Evolutionary conservation across 2,329 filamentous ascomycete genomes (phyloP).

Genomic region (Sclerotinia subarctica): DNA sequence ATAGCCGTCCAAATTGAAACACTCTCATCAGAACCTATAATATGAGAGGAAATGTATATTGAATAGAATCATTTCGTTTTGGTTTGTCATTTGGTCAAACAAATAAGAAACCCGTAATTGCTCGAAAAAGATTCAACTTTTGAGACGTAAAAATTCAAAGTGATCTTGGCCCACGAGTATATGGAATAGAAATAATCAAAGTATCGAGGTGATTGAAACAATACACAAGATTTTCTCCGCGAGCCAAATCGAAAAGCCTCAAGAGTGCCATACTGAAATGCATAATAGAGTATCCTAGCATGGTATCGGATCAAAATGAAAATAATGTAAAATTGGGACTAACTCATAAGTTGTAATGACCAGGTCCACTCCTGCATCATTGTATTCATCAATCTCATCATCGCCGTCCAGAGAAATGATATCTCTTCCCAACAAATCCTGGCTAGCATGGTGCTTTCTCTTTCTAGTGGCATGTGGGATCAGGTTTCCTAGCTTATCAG

Average conservation of each 20-base stretch:
- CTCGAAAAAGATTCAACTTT: too few relatives aligned
- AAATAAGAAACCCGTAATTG: too few relatives aligned
- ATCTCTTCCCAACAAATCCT: constrained; percentile 13
- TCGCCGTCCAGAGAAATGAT: constrained; percentile 32
- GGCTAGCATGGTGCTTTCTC: constrained; percentile 25
- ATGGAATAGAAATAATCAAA: too few relatives aligned
- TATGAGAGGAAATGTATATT: background rate
- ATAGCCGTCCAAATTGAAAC: background rate
- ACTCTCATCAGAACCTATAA: background rate
- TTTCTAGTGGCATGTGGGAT: constrained; percentile 34
- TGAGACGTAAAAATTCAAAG: too few relatives aligned
- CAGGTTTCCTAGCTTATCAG: constrained; percentile 45
- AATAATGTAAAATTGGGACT: background rate
- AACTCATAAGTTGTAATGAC: constrained; percentile 51
- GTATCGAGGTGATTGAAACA: too few relatives aligned
- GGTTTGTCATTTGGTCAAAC: background rate
- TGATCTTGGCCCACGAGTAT: too few relatives aligned
- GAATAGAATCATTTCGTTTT: background rate
- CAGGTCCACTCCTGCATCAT: constrained; percentile 41
- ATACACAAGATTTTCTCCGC: too few relatives aligned
- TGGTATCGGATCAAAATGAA: background rate
- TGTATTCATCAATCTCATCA: constrained; percentile 36
- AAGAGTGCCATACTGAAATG: too few relatives aligned
- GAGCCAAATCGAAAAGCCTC: too few relatives aligned
- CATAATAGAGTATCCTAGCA: too few relatives aligned